Base-by-base conservation (phyloP, 75 land plant species). In the Azolla pinnata region DNA sequence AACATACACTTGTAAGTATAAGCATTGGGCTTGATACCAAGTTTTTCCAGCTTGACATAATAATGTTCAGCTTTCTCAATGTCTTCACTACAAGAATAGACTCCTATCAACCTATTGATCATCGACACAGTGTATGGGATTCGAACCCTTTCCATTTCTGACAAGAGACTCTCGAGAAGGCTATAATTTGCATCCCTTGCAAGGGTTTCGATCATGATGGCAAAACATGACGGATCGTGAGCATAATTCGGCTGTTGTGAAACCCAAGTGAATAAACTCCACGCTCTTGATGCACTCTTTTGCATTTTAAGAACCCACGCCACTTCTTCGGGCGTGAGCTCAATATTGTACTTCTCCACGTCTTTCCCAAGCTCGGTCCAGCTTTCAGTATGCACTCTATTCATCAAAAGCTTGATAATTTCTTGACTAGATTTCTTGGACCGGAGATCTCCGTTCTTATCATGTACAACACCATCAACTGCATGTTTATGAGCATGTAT, bases 71-170 rank as follows among this genome's bases (percentile, higher is more conserved):
- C 67, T 9, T 66, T 65, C 0, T 67, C 40, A 45, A 84, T 70
- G 51, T 70, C 44, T 44, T 77, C 79, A 12, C 78, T 53, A 17
- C 56, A 26, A n/a, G 73, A 64, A 48, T 67, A 75, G 48, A 66
- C 64, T 40, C 80, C 71, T 49, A 87, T 76, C 70, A 83, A 66
- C 58, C 70, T 62, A 56, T 84, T 79, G 65, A 83, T 81, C 31
- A 74, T 65, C 56, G 60, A 61, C 50, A 81, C 75, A 19, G 59
- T 62, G 28, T 65, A 72, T 51, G 52, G 56, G 25, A 74, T 58
- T 9, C 52, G 34, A 14, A 54, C 35, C 51, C 57, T 56, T 56
- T 63, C 64, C 73, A 73, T 67, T 10, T 56, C 60, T 34, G 64
- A 45, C 49, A 83, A 60, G 25, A 86, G 52, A 44, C 69, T 45